Percentiles rank a stretch among this genome's conserved stretches.
These are phyloP conservation scores for Euphorbia corollata DNA, from an alignment of 441 rosid genomes.

Conservation along the genomic window DNA sequence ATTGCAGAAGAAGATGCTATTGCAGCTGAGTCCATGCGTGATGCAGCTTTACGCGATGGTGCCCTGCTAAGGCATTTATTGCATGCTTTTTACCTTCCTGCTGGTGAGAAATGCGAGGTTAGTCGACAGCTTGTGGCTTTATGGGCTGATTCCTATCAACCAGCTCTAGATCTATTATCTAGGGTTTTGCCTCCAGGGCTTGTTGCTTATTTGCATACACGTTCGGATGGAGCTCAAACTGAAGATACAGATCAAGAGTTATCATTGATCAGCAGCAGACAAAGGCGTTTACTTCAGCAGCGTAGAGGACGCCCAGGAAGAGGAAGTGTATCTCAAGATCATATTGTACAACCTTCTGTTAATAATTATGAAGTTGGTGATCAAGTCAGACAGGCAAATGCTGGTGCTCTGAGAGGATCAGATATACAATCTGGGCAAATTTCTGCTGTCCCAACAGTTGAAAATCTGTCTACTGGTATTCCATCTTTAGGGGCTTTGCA, in stretches of 20 bases:
- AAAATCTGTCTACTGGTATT: constrained; percentile 39
- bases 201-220: constrained; percentile 97
- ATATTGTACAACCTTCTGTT: constrained; percentile 38
- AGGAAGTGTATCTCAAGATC: constrained; percentile 62
- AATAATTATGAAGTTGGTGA: constrained; percentile 55
- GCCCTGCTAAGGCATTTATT: constrained; percentile 94
- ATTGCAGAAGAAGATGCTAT: constrained; percentile 99
- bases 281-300: constrained; percentile 83
- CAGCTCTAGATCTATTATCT: constrained; percentile 80
- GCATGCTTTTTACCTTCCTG: constrained; percentile 84
- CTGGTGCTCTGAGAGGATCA: constrained; percentile 40
- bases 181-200: constrained; percentile 98
- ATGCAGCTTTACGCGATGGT: constrained; percentile 99
- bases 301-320: constrained; percentile 63
- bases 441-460: constrained; percentile 39
- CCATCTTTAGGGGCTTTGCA: constrained; percentile 41
- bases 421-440: constrained; percentile 42
- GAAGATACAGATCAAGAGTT: constrained; percentile 68
- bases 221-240: constrained; percentile 51
- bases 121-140: constrained; percentile 99
- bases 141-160: constrained; percentile 99
- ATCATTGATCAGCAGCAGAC: constrained; percentile 73
- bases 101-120: constrained; percentile 92
- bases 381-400: constrained; percentile 38
- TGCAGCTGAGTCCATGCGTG: constrained; percentile 99